These are phyloP conservation scores for Fagopyrum homotropicum DNA, from an alignment of 148 eudicot species.

Conservation along the genomic window DNA sequence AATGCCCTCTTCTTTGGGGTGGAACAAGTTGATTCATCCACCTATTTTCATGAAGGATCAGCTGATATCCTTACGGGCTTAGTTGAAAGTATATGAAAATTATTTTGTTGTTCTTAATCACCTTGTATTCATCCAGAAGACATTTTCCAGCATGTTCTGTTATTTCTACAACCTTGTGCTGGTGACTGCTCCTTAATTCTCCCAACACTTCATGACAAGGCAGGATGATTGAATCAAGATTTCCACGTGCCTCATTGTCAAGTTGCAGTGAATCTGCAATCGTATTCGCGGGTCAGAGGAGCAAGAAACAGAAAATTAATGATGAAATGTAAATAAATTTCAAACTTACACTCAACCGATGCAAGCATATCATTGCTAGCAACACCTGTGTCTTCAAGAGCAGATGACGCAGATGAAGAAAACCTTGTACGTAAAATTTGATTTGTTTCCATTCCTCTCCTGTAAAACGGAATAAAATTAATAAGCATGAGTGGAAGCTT, in stretches of 20 bases:
- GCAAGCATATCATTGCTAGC: constrained; percentile 72
- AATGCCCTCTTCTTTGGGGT: constrained; percentile 80
- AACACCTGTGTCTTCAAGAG: constrained; percentile 51
- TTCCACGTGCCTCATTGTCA: constrained; percentile 67
- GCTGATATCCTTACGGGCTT: neutral
- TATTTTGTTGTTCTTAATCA: constrained; percentile 20
- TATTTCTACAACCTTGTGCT: constrained; percentile 78
- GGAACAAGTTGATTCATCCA: constrained; percentile 94
- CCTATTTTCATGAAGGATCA: constrained; percentile 27
- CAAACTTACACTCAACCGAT: constrained; percentile 71
- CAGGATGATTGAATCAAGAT: constrained; percentile 78
- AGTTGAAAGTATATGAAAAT: neutral
- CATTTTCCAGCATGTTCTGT: constrained; percentile 85
- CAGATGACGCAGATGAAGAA: constrained; percentile 79
- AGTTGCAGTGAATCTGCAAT: constrained; percentile 82
- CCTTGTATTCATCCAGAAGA: constrained; percentile 71
- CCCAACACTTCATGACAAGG: constrained; percentile 87
- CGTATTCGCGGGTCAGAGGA: constrained; percentile 2
- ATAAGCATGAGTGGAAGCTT: neutral
- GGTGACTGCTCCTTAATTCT: constrained; percentile 73
- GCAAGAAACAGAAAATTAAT: neutral
- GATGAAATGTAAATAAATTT: neutral
- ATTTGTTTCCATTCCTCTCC: constrained; percentile 82
- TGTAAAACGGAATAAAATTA: constrained; percentile 7
- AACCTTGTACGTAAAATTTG: constrained; percentile 56